A percentile compares a stretch with the other conserved stretches of the same genome.
Evolutionary conservation across 345 rosid genomes (phyloP).

Genomic region (Sonneratia caseolaris): DNA sequence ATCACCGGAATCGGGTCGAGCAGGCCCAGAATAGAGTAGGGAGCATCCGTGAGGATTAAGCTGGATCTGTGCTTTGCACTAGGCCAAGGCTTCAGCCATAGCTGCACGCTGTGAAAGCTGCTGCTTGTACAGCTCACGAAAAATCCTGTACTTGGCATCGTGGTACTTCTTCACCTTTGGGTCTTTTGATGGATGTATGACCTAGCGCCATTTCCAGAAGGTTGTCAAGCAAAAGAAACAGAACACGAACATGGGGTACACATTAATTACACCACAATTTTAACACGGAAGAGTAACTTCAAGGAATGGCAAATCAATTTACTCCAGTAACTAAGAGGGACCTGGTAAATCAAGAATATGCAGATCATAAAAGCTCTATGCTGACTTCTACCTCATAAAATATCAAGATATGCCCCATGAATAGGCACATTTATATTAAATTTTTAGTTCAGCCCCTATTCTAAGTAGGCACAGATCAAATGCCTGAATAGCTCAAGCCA

Average conservation of each 20-base stretch:
- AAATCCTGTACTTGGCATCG: constrained; percentile 70
- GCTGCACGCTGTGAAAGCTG: constrained; percentile 64
- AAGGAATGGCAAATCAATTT: background rate
- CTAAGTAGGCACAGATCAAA: background rate
- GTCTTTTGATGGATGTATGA: constrained; percentile 67
- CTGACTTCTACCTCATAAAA: background rate
- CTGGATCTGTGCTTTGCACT: constrained; percentile 6
- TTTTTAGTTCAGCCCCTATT: background rate
- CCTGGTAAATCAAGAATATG: too few species aligned
- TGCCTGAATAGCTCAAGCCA: background rate
- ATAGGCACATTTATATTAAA: background rate
- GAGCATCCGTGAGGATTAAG: background rate
- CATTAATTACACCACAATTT: background rate
- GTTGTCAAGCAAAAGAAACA: background rate
- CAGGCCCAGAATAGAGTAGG: background rate
- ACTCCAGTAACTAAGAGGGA: background rate
- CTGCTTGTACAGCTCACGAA: constrained; percentile 63
- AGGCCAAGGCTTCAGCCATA: constrained; percentile 61
- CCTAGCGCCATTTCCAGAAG: constrained; percentile 26
- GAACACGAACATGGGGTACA: background rate
- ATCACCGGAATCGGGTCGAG: background rate
- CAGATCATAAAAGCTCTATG: background rate
- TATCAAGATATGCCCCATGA: background rate
- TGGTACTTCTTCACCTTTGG: constrained; percentile 81
- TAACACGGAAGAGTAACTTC: background rate